Base-by-base conservation (phyloP, 352 stramenopile genomes). In the Thraustotheca clavata region DNA sequence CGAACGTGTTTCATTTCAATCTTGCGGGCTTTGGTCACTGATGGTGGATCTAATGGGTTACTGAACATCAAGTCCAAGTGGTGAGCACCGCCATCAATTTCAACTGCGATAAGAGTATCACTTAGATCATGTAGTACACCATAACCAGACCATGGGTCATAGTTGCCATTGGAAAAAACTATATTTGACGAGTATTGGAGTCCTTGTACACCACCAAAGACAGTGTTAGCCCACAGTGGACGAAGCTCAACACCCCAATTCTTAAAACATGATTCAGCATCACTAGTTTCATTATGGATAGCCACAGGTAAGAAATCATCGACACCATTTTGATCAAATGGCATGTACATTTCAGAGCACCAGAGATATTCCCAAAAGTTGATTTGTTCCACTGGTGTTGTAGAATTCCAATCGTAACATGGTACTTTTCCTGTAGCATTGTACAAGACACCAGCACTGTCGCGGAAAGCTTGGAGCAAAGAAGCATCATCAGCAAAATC, bases 121-220 rank as follows among this genome's bases (percentile, higher is more conserved):
- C 78, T 86, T 11, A 78, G 67, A 26, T 74, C 73, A 35, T 82
- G 67, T 22, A 88, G 81, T 29, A 98, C 87, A 40, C 92, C 94
- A 1, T 80, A 94, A 22, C 81, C 84, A 31, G 76, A 90, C 91
- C 89, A 98, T 48, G 94, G 94, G 70, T 98, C 94, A 38, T 92
- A 87, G 61, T 97, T 81, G 55, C 94, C 94, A 70, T 98, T 98
- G 60, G 88, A 97, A 60, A 98, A 91, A 35, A 98, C 83, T 43
- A 98, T 96, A 76, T 98, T 98, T 67, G 83, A 96, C 8, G 79
- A 79, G 1, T 71, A 67, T 3, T 69, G 59, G n/a, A 94, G 72
- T 6, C 76, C 77, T 57, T 83, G 86, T 43, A 71, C 79, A 38
- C 78, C 83, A 26, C 86, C 86, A 54, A 85, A 95, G 62, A 89